phyloP scores from a whole-genome alignment of 768 basidiomycete species.

The Leccinum longicurvipes region DNA sequence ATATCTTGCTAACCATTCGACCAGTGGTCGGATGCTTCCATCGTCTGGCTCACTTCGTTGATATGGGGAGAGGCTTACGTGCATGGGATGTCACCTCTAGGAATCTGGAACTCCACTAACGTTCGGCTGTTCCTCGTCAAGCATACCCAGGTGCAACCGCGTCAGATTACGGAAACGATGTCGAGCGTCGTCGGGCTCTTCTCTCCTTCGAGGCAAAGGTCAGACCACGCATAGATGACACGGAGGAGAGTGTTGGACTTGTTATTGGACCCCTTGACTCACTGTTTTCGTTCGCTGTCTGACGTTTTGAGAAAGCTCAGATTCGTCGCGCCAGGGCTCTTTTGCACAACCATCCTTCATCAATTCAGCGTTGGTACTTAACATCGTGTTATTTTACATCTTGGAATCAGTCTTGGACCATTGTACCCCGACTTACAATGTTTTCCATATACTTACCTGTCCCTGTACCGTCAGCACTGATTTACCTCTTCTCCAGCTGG shows the following conservation, averaged over 20 bases:
- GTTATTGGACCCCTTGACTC: not conserved
- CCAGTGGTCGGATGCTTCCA: constrained; percentile 90
- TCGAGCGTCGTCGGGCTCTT: constrained; percentile 77
- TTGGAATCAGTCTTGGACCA: no score
- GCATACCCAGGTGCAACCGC: constrained; percentile 65
- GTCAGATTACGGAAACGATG: constrained; percentile 75
- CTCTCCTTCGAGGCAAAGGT: constrained; percentile 38
- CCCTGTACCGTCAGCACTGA: no score
- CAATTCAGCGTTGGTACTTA: no score
- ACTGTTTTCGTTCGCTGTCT: not conserved
- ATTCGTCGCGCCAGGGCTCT: no score
- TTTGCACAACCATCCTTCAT: no score
- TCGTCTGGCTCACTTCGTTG: constrained; percentile 88
- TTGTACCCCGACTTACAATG: no score
- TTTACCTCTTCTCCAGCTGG: no score
- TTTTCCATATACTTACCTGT: no score
- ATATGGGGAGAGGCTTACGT: constrained; percentile 97
- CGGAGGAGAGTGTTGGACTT: not conserved
- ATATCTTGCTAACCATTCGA: not conserved
- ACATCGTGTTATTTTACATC: no score
- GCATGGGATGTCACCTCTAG: constrained; percentile 79
- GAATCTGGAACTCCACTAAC: constrained; percentile 87
- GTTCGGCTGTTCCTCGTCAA: constrained; percentile 91
- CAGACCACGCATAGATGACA: constrained; percentile 23
- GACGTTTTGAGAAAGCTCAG: no score